Evolutionary conservation across 805 yeast genomes (phyloP).

Genomic region (Yamadazyma scolyti): DNA sequence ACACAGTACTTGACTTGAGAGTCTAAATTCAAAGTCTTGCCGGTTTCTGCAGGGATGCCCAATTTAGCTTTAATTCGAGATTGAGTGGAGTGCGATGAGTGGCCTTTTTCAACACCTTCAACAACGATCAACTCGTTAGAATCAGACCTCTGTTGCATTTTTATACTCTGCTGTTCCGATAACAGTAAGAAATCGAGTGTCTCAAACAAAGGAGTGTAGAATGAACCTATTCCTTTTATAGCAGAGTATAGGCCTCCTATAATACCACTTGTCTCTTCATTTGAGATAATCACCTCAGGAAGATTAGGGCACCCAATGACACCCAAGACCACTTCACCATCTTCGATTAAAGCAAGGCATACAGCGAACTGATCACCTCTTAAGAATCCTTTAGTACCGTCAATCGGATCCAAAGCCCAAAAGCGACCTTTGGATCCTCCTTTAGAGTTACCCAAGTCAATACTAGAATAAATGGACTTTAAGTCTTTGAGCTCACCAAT

Average conservation of each 20-base stretch:
- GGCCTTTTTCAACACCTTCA: slow-evolving; percentile 95
- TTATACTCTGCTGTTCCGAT: slow-evolving; percentile 34
- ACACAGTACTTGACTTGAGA: slow-evolving; percentile 96
- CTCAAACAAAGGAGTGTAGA: slow-evolving; percentile 41
- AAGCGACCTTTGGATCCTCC: slow-evolving; percentile 82
- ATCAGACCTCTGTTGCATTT: slow-evolving; percentile 47
- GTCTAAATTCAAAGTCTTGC: slow-evolving; percentile 74
- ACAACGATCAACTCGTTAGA: slow-evolving; percentile 61
- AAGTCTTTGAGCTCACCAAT: slow-evolving; percentile 43
- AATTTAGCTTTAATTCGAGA: slow-evolving; percentile 63
- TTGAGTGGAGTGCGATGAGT: slow-evolving; percentile 88
- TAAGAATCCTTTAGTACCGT: slow-evolving; percentile 94
- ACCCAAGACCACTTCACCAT: slow-evolving; percentile 83
- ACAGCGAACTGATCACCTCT: slow-evolving; percentile 97
- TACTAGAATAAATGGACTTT: slow-evolving; percentile 54
- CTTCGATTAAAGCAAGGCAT: slow-evolving; percentile 83
- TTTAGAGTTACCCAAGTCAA: slow-evolving; percentile 74
- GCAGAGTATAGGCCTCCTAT: slow-evolving; percentile 79
- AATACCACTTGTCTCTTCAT: slow-evolving; percentile 27
- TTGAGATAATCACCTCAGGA: slow-evolving; percentile 45
- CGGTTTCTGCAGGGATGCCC: slow-evolving; percentile 46
- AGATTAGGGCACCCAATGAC: slow-evolving; percentile 96
- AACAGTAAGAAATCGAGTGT: slow-evolving; percentile 31
- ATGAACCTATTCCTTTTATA: slow-evolving; percentile 65
- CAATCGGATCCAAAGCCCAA: slow-evolving; percentile 98